Conservation (phyloP, 768 basidiomycete species). For the Wakefieldia striispora region DNA sequence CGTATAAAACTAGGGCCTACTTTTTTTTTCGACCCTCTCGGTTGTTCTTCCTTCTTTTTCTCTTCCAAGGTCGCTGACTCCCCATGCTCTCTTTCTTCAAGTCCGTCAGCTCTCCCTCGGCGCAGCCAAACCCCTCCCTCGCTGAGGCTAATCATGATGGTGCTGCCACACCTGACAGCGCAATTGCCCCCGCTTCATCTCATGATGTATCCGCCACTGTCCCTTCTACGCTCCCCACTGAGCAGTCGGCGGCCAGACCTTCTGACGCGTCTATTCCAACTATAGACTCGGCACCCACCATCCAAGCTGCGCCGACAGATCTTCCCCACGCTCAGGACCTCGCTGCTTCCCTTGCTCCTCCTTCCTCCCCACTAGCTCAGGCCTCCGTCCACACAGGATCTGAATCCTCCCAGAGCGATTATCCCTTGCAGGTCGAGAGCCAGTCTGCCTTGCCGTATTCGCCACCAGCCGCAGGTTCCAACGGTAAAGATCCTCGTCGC, state of each 20-base stretch:
- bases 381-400: constrained; percentile 16
- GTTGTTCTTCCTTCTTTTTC: not conserved
- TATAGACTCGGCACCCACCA: constrained; percentile 23
- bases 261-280: constrained; percentile 23
- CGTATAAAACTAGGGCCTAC: constrained; percentile 23
- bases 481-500: constrained; percentile 35
- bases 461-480: not conserved
- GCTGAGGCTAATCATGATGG: not conserved
- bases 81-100: constrained; percentile 30
- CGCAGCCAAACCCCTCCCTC: constrained; percentile 2
- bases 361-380: constrained; percentile 7
- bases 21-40: constrained; percentile 13
- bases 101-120: not conserved
- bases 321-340: constrained; percentile 21
- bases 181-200: not conserved
- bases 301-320: constrained; percentile 14
- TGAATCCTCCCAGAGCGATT: constrained; percentile 11
- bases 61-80: not conserved
- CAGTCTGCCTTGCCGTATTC: constrained; percentile 30
- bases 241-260: constrained; percentile 8
- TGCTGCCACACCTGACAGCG: constrained; percentile 2
- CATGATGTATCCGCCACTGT: constrained; percentile 2
- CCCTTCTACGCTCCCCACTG: not conserved
- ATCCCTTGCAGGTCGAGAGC: constrained; percentile 24
- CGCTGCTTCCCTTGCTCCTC: constrained; percentile 19